phyloP scores from a whole-genome alignment of 148 eudicot species.

The Nepenthes mirabilis region DNA sequence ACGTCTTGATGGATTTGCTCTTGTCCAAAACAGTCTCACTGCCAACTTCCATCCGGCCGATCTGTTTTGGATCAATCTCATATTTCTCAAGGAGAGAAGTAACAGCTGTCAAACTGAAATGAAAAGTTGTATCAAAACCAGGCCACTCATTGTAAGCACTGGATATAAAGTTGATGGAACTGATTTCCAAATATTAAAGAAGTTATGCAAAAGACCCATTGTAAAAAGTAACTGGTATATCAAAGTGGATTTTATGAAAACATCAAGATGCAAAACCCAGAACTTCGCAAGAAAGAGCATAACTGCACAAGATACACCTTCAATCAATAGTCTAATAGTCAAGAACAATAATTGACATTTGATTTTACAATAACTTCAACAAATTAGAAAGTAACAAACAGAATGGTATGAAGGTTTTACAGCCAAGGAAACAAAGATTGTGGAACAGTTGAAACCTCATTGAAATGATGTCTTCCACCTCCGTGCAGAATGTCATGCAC shows the following conservation, averaged over 20 bases:
- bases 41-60: conserved; percentile 96
- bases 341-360: too few relatives aligned
- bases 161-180: not conserved
- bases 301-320: too few relatives aligned
- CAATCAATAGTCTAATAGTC: too few relatives aligned
- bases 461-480: conserved; percentile 98
- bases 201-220: too few relatives aligned
- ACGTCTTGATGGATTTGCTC: conserved; percentile 98
- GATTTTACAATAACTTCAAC: too few relatives aligned
- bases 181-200: not conserved
- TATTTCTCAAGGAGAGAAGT: conserved; percentile 86
- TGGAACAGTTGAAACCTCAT: conserved; percentile 49
- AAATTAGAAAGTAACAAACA: too few relatives aligned
- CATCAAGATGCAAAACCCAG: too few relatives aligned
- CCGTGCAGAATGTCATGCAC: conserved; percentile 91
- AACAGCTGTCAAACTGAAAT: conserved; percentile 80
- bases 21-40: conserved; percentile 98
- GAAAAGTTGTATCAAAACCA: not conserved
- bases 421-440: not conserved
- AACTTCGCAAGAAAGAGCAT: too few relatives aligned
- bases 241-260: too few relatives aligned
- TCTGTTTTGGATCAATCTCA: conserved; percentile 60
- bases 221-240: too few relatives aligned
- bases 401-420: not conserved
- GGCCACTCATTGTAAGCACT: not conserved